phyloP scores from a whole-genome alignment of 768 basidiomycete species.

The Tulasnella sp. region DNA sequence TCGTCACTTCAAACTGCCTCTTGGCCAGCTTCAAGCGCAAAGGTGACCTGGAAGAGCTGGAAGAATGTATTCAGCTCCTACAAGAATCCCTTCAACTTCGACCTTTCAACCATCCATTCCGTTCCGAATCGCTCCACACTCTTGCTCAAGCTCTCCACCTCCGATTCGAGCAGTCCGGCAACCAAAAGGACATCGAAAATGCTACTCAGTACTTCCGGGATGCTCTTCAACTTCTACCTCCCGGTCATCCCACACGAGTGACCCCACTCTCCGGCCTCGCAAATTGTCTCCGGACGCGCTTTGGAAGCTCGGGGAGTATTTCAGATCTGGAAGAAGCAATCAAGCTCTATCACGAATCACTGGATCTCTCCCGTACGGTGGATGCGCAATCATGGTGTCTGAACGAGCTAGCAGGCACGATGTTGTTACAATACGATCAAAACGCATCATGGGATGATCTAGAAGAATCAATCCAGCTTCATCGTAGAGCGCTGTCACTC shows the following conservation, averaged over 20 bases:
- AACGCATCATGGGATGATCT: too few species aligned
- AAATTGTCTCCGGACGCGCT: not conserved
- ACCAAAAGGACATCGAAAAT: not conserved
- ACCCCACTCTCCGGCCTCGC: not conserved
- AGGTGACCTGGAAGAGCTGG: not conserved
- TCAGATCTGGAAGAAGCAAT: too few species aligned
- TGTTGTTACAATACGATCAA: too few species aligned
- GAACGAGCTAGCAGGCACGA: too few species aligned
- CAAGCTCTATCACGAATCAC: too few species aligned
- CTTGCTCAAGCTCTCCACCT: not conserved
- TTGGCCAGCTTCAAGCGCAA: not conserved
- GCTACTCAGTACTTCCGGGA: not conserved
- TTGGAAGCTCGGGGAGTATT: too few species aligned
- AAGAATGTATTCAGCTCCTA: not conserved
- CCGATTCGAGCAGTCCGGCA: not conserved
- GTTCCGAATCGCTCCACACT: not conserved
- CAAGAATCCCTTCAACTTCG: not conserved
- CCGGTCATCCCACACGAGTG: not conserved
- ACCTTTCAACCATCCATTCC: not conserved
- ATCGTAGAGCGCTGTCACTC: not conserved
- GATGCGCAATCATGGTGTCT: too few species aligned
- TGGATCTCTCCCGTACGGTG: too few species aligned
- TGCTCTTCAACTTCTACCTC: not conserved
- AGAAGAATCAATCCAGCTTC: not conserved
- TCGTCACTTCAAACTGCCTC: too few species aligned